Evolutionary conservation across 2,329 filamentous ascomycete genomes (phyloP).

Genomic region (Leptosphaerulina australis): DNA sequence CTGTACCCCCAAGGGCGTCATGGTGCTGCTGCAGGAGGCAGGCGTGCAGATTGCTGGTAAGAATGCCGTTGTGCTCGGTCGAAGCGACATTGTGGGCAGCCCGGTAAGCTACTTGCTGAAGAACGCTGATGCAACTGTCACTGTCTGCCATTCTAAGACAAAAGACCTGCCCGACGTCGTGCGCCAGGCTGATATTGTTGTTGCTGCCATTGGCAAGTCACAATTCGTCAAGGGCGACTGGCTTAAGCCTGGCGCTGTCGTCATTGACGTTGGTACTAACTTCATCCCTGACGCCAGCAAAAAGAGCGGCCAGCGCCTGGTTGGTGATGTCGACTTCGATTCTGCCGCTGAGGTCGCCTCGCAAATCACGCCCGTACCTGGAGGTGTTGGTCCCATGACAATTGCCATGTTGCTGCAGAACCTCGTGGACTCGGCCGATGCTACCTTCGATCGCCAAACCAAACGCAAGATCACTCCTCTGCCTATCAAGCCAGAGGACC

Average conservation of each 20-base stretch:
- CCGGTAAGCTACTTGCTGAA: conserved; percentile 95
- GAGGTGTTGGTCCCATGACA: conserved; percentile 97
- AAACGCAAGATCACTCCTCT: conserved; percentile 78
- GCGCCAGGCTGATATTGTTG: conserved; percentile 84
- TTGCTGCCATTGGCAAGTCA: conserved; percentile 88
- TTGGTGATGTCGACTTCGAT: conserved; percentile 94
- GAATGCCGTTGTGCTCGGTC: conserved; percentile 89
- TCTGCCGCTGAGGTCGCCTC: conserved; percentile 84
- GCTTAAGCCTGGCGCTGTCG: conserved; percentile 92
- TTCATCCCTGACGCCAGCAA: conserved; percentile 87
- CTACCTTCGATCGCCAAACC: conserved; percentile 83
- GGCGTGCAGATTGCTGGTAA: conserved; percentile 86
- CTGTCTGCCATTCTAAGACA: conserved; percentile 92
- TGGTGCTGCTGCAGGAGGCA: conserved; percentile 84
- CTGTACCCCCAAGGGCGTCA: conserved; percentile 96
- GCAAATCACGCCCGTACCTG: conserved; percentile 92
- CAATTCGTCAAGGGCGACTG: conserved; percentile 92
- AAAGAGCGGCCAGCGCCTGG: conserved; percentile 89
- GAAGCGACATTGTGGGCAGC: conserved; percentile 96
- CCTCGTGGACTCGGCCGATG: conserved; percentile 82
- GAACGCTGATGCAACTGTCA: conserved; percentile 95
- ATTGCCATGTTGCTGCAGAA: conserved; percentile 98
- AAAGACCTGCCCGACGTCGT: conserved; percentile 73
- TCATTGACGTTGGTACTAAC: conserved; percentile 98
- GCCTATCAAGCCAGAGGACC: conserved; percentile 76